Evolutionary conservation across 2,329 filamentous ascomycete genomes (phyloP), one percentile per base, ranked within the genome.

Genomic region (Colletotrichum godetiae): DNA sequence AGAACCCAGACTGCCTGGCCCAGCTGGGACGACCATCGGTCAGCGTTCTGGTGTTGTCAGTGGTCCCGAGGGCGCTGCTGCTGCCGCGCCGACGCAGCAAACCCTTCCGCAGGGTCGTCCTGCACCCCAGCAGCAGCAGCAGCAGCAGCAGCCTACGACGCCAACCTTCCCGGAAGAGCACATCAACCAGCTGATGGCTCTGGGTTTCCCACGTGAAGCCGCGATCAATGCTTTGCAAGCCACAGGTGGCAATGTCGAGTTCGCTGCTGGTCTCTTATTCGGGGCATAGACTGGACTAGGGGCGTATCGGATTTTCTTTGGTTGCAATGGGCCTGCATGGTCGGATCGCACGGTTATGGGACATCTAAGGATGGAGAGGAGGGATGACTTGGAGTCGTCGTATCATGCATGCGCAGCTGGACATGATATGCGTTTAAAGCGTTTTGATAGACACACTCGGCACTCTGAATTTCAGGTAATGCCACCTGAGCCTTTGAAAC

Each of bases 11-110:
- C 90, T 98, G 61, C 89, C 92, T 57, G 97, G 97, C 0, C 94
- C 95, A 0, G 94, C 93, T 52, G 96, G 95, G n/a, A 97, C 94
- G 12, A 92, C 94, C 61, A 95, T 98, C 75, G 96, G 96, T 56
- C 92, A 93, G 61, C 90, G 92, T 68, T 93, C 95, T 3, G 97
- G 97, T 19, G 95, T 93, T 31, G 90, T 97, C 27, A 89, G 88
- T 59, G 89, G 83, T 10, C 88, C 88, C 7, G 79, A 82, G n/a
- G 80, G 80, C 1, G 68, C 74, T 80, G 56, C 72, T 37, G 56
- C 62, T 13, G 74, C 75, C 8, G 77, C 81, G 66, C 78, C 68
- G 27, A 31, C 33, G 61, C 77, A 72, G 74, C 76, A 69, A 67
- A 56, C 75, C 24, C 66, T 77, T 15, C 74, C 76, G 56, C 76